Conservation (phyloP, 164 flowering plant species). For the Umbellularia californica region DNA sequence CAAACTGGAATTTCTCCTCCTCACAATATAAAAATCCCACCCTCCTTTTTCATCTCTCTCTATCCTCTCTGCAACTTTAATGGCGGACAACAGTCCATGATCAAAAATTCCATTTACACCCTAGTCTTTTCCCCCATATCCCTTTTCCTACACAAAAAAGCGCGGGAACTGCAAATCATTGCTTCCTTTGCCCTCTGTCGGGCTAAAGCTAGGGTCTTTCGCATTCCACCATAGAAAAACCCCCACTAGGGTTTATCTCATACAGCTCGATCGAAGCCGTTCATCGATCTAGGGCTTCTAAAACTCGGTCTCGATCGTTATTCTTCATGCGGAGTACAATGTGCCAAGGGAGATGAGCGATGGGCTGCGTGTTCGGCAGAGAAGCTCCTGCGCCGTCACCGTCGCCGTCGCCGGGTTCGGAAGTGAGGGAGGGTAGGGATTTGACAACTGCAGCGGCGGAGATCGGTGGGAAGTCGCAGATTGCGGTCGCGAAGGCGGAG, state of each 20-base stretch:
- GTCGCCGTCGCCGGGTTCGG: constrained; percentile 13
- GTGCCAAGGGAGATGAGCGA: constrained; percentile 19
- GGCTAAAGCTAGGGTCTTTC: constrained; percentile 12
- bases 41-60: not conserved
- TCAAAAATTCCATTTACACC: too few species aligned
- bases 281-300: not conserved
- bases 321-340: not conserved
- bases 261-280: not conserved
- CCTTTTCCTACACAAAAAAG: constrained; percentile 15
- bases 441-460: not conserved
- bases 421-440: constrained; percentile 15
- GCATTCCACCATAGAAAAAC: not conserved
- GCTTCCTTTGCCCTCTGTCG: constrained; percentile 15
- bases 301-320: not conserved
- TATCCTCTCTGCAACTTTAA: constrained; percentile 11
- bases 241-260: not conserved
- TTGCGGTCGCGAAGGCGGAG: constrained; percentile 14
- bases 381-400: constrained; percentile 18
- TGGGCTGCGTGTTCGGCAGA: constrained; percentile 53
- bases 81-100: constrained; percentile 17
- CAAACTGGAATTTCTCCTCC: too few species aligned
- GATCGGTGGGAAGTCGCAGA: constrained; percentile 19
- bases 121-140: not conserved
- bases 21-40: not conserved
- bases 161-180: constrained; percentile 25